Percentiles rank a stretch among this genome's conserved stretches.
Evolutionary conservation across 345 rosid genomes (phyloP).

Genomic region (Gynandropsis gynandra): DNA sequence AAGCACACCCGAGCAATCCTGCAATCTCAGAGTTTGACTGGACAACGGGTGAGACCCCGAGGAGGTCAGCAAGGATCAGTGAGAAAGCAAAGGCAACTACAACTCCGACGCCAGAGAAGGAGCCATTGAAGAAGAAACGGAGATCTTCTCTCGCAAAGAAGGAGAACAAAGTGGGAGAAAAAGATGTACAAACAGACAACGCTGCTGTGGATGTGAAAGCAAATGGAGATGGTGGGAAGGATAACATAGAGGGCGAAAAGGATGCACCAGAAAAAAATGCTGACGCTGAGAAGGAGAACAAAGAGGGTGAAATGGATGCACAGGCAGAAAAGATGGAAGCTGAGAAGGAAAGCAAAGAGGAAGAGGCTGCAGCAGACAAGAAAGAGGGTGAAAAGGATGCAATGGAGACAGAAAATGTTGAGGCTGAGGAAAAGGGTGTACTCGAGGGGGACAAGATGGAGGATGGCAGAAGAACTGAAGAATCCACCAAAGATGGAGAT

Average conservation of each 20-base stretch:
- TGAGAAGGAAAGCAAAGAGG: slow-evolving; percentile 9
- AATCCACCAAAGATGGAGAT: slow-evolving; percentile 16
- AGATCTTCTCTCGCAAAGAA: slow-evolving; percentile 29
- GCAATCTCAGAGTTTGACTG: slow-evolving; percentile 62
- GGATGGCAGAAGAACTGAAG: slow-evolving; percentile 13
- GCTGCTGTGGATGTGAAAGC: too few relatives aligned
- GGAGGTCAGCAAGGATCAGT: slow-evolving; percentile 80
- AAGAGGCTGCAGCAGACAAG: background rate
- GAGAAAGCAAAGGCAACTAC: slow-evolving; percentile 60
- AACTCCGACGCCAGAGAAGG: slow-evolving; percentile 53
- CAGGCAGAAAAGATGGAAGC: background rate
- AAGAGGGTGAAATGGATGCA: slow-evolving; percentile 1
- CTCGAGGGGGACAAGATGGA: slow-evolving; percentile 13
- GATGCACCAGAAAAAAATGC: too few relatives aligned
- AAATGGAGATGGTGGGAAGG: too few relatives aligned
- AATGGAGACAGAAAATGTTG: slow-evolving; percentile 11
- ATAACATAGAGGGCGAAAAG: slow-evolving; percentile 3
- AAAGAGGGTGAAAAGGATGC: slow-evolving; percentile 12
- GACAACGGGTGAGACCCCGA: slow-evolving; percentile 90
- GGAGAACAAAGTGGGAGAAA: too few relatives aligned
- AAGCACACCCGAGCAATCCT: slow-evolving; percentile 70
- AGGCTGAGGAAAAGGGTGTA: background rate
- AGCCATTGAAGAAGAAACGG: slow-evolving; percentile 56
- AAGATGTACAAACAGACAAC: too few relatives aligned
- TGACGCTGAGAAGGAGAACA: slow-evolving; percentile 20